Conservation (phyloP, 2,329 filamentous ascomycete species). For the Phialophora chinensis region DNA sequence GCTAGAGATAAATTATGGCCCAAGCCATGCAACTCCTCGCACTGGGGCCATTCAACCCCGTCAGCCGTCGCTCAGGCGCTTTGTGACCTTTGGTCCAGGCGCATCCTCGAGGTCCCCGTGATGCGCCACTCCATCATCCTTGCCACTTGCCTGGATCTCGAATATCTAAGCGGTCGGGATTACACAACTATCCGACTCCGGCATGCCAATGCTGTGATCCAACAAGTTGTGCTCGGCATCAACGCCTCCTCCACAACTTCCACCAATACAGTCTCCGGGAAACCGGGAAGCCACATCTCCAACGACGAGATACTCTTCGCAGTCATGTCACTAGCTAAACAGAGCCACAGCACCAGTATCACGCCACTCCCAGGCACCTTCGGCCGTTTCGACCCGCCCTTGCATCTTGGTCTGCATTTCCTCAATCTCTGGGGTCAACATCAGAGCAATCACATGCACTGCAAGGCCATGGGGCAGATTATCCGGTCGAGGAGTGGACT, state of each 20-base stretch:
- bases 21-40: neutral
- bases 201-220: neutral
- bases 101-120: neutral
- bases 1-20: conserved; percentile 1
- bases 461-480: conserved; percentile 1
- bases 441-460: conserved; percentile 4
- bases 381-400: neutral
- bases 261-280: neutral
- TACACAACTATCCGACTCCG: conserved; percentile 6
- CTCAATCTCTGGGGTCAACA: conserved; percentile 10
- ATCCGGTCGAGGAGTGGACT: neutral
- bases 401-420: conserved; percentile 1
- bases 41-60: neutral
- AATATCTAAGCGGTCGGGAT: conserved; percentile 5
- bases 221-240: neutral
- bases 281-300: neutral
- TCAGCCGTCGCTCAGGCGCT: neutral
- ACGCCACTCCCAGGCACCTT: neutral
- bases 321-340: conserved; percentile 2
- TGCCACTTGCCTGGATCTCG: conserved; percentile 4
- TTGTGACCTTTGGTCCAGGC: neutral
- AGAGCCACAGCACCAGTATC: neutral
- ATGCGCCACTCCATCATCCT: conserved; percentile 5
- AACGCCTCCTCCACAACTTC: neutral
- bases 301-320: conserved; percentile 2